Base-by-base conservation (phyloP, 2,329 filamentous ascomycete species). In the Calonectria multiphialidica region DNA sequence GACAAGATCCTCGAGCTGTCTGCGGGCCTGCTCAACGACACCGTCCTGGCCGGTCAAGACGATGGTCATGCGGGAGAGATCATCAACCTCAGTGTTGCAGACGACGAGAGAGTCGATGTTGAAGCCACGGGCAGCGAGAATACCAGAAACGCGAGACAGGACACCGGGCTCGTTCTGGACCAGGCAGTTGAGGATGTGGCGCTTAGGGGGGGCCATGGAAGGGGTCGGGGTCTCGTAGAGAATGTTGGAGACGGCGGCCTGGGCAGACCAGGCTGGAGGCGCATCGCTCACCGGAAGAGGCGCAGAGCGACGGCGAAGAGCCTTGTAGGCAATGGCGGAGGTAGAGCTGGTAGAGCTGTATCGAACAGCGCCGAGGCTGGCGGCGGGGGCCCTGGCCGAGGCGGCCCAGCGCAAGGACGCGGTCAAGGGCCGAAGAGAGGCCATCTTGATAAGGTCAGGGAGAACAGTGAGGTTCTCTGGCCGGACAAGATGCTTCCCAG, bases 141-240 rank as follows among this genome's bases (percentile, higher is more conserved):
- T 98, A 68, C 97, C 97, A 1, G 97, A 98, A 12, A 99, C 95
- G 72, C 97, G 95, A 65, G 96, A 98, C 71, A 99, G 89, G 70
- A 99, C 97, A 87, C 97, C 97, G 15, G 97, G 97, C 88, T 99
- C 97, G 87, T 99, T 99, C 86, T 99, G 97, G 73, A 99, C 97
- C 74, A 99, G 91, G 84, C 97, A 99, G 87, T 99, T 99, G 85
- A 99, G 93, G 82, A 99, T 91, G 86, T 99, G 97, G 67, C 96
- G 93, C 88, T 98, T 98, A 53, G 95, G 93, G 10, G 97, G 96
- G 28, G 92, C 92, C 79, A 89, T 89, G 16, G 95, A 96, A 9
- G 95, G 94, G 21, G 94, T 89, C 7, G 97, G 97, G 3, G 96
- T 98, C 89, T 99, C 97, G 89, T 99, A 99, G 84, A 99, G 94